Conservation (phyloP, 2,329 filamentous ascomycete species). For the Colletotrichum spaethianum region DNA sequence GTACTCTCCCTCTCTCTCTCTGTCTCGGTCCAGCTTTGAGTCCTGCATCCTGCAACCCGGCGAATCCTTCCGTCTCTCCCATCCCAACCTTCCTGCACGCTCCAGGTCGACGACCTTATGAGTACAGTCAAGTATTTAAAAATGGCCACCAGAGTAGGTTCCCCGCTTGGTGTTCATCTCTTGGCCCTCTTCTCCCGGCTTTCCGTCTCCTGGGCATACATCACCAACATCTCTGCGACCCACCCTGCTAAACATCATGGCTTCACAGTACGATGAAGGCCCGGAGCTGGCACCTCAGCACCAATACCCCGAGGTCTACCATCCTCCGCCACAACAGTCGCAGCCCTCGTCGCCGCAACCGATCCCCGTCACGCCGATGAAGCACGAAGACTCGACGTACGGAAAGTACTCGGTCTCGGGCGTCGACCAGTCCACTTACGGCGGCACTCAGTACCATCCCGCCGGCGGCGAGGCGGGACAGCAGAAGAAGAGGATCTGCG, state of each 20-base stretch:
- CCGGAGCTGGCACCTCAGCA: conserved; percentile 36
- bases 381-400: conserved; percentile 31
- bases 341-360: conserved; percentile 27
- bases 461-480: conserved; percentile 4
- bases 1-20: background rate
- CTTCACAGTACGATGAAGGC: conserved; percentile 39
- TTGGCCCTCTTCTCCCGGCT: conserved; percentile 10
- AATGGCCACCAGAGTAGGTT: conserved; percentile 34
- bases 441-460: conserved; percentile 16
- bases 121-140: conserved; percentile 26
- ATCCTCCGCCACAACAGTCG: conserved; percentile 17
- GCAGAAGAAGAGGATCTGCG: conserved; percentile 37
- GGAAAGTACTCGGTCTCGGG: conserved; percentile 23
- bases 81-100: background rate
- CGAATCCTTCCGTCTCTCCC: conserved; percentile 13
- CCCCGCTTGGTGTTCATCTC: background rate
- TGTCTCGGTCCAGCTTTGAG: conserved; percentile 6
- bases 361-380: conserved; percentile 25
- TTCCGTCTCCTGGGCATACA: background rate
- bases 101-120: conserved; percentile 6
- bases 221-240: background rate
- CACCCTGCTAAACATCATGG: conserved; percentile 18
- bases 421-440: conserved; percentile 33
- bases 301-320: conserved; percentile 36
- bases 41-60: conserved; percentile 9